Conservation (phyloP, 1,139 yeast genomes). For the Diutina pseudorugosa region DNA sequence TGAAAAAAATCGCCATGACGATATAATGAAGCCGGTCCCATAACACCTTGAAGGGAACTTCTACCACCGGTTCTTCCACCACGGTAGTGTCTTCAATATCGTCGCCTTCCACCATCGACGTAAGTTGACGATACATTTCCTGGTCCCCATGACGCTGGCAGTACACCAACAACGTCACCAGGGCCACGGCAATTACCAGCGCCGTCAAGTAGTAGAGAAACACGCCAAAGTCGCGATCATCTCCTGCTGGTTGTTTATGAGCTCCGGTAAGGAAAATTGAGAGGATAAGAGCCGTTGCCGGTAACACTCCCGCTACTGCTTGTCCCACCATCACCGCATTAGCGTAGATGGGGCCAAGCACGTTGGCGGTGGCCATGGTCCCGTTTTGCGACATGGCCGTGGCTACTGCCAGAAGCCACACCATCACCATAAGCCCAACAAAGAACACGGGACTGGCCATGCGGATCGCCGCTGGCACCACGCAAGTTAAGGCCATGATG, state of each 20-base stretch:
- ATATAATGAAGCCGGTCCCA: slow-evolving; percentile 51
- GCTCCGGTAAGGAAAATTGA: slow-evolving; percentile 38
- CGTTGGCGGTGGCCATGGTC: slow-evolving; percentile 74
- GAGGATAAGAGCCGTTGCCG: slow-evolving; percentile 61
- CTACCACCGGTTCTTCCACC: slow-evolving; percentile 8
- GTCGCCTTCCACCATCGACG: not conserved
- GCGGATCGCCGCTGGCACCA: slow-evolving; percentile 26
- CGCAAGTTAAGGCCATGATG: slow-evolving; percentile 36
- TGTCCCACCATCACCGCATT: slow-evolving; percentile 93
- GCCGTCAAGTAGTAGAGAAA: slow-evolving; percentile 65
- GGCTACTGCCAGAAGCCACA: slow-evolving; percentile 48
- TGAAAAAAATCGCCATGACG: slow-evolving; percentile 58
- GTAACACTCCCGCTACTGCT: slow-evolving; percentile 86
- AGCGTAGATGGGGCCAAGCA: slow-evolving; percentile 64
- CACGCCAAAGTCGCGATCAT: slow-evolving; percentile 23
- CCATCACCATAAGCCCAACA: slow-evolving; percentile 41
- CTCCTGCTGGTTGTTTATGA: slow-evolving; percentile 8
- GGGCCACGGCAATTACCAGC: slow-evolving; percentile 40
- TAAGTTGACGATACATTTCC: not conserved
- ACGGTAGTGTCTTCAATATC: not conserved
- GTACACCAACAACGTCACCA: slow-evolving; percentile 27
- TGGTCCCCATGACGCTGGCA: not conserved
- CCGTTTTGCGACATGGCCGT: slow-evolving; percentile 82
- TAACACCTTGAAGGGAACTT: slow-evolving; percentile 37
- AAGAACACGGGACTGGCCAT: slow-evolving; percentile 31